Base-by-base conservation (phyloP, 345 rosid genomes). In the Eucalyptus coolabah region DNA sequence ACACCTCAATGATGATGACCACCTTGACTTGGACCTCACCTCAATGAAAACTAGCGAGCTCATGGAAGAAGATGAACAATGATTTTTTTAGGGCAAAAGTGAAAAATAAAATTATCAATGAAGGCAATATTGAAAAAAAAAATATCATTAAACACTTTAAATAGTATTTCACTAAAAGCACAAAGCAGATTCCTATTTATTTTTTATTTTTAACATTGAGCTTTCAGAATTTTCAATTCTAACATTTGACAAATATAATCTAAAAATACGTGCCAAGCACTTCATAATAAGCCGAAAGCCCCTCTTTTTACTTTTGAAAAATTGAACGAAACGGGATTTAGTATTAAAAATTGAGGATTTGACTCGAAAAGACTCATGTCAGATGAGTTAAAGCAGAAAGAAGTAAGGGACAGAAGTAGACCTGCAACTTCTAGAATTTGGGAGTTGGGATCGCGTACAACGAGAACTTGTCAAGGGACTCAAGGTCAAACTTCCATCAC, bases 161-260 rank as follows among this genome's bases (percentile, higher is more conserved):
- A 56, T 56, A 26, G 0, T 9, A 23, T 24, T 53, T 2, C 56
- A 26, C 3, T 24, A 9, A 56, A 56, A 56, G 0, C 14, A 2
- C 1, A 56, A 24, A 56, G 63, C 0, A 24, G 3, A 10, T 24
- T 3, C 6, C 6, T 21, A 19, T 4, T 53, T 53, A 53, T 53
- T 2, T 53, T 53, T 1, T 0, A 2, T 1, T 53, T 4, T 21
- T 53, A 51, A 21, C 0, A 21, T 23, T 54, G 0, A 0, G 3
- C 1, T 56, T 56, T 23, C 28, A 10, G 1, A 6, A 53, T 56
- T 56, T 0, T 0, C 12, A 56, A 56, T 24, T 1, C 28, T 24
- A 0, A 56, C 2, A 56, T 24, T 56, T 24, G 6, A 5, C 14
- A 4, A 56, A 24, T 56, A 26, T 0, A 26, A 26, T 56, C 6